A percentile compares a stretch with the other conserved stretches of the same genome.
Evolutionary conservation across 2,329 filamentous ascomycete species (phyloP).

Genomic region (Scleromitrula shiraiana): DNA sequence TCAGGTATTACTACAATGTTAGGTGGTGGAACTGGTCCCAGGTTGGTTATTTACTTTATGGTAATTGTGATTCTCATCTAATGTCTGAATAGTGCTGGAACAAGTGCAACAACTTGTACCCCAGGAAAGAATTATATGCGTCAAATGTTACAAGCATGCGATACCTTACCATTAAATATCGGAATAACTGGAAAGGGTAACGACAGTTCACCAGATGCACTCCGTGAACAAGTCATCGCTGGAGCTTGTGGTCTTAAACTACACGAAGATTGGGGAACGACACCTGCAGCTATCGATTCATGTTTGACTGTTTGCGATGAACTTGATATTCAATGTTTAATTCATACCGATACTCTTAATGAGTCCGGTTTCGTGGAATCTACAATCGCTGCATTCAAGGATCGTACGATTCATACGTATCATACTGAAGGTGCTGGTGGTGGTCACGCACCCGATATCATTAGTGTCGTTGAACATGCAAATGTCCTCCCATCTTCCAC

Average conservation of each 20-base stretch:
- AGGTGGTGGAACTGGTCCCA: slow-evolving; percentile 88
- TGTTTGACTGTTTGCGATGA: slow-evolving; percentile 84
- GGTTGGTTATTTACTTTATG: slow-evolving; percentile 34
- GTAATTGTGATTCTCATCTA: slow-evolving; percentile 8
- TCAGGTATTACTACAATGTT: slow-evolving; percentile 86
- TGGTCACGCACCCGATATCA: slow-evolving; percentile 93
- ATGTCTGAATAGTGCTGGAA: slow-evolving; percentile 56
- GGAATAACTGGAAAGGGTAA: slow-evolving; percentile 94
- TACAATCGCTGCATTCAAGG: slow-evolving; percentile 77
- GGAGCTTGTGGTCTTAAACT: slow-evolving; percentile 88
- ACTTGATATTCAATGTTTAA: slow-evolving; percentile 84
- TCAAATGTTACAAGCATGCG: slow-evolving; percentile 84
- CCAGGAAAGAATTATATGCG: slow-evolving; percentile 76
- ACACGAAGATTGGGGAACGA: slow-evolving; percentile 93
- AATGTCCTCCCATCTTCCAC: slow-evolving; percentile 89
- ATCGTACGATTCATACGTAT: slow-evolving; percentile 89
- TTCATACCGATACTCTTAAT: slow-evolving; percentile 94
- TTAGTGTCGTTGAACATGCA: slow-evolving; percentile 78
- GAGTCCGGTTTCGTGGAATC: slow-evolving; percentile 96
- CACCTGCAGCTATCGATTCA: slow-evolving; percentile 82
- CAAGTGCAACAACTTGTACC: slow-evolving; percentile 88
- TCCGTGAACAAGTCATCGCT: slow-evolving; percentile 73
- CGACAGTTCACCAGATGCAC: slow-evolving; percentile 60
- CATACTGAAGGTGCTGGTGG: slow-evolving; percentile 94
- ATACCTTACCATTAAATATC: slow-evolving; percentile 74